A percentile compares a stretch with the other conserved stretches of the same genome.
Conservation (phyloP, 2,329 filamentous ascomycete genomes). For the Colletotrichum sp. region DNA sequence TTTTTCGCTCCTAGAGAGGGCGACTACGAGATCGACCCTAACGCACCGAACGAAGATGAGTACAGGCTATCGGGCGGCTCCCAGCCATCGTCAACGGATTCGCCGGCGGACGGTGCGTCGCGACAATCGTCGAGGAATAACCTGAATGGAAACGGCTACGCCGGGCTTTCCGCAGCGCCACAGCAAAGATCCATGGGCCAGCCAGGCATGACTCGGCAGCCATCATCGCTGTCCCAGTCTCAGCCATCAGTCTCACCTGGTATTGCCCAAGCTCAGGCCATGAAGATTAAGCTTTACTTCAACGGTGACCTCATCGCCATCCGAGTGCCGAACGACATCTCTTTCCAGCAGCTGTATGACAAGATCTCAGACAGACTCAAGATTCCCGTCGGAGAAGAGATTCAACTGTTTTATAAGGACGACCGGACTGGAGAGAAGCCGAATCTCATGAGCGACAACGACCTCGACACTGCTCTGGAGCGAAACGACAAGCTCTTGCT, state of each 20-base stretch:
- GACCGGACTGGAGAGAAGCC: constrained; percentile 79
- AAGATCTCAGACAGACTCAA: constrained; percentile 87
- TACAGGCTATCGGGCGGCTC: constrained; percentile 77
- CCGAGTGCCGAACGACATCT: constrained; percentile 82
- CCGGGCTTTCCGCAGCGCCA: constrained; percentile 57
- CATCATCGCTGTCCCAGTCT: constrained; percentile 55
- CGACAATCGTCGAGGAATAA: constrained; percentile 71
- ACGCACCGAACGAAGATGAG: constrained; percentile 67
- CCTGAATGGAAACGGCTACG: constrained; percentile 61
- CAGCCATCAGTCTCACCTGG: constrained; percentile 61
- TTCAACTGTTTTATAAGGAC: constrained; percentile 86
- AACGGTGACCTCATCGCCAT: constrained; percentile 92
- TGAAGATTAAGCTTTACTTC: constrained; percentile 97
- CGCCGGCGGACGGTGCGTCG: constrained; percentile 64
- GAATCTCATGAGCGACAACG: constrained; percentile 77
- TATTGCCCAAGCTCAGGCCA: constrained; percentile 56
- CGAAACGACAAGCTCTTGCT: constrained; percentile 88
- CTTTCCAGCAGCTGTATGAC: constrained; percentile 77
- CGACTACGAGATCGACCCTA: constrained; percentile 90
- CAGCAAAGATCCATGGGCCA: constrained; percentile 36
- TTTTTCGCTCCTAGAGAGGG: constrained; percentile 90
- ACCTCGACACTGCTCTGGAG: constrained; percentile 80
- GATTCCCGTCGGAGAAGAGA: constrained; percentile 69
- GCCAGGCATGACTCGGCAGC: constrained; percentile 46
- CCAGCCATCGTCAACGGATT: constrained; percentile 69